These are phyloP conservation scores for Bruguiera hainesii DNA, from an alignment of 441 rosid species.

Conservation along the genomic window DNA sequence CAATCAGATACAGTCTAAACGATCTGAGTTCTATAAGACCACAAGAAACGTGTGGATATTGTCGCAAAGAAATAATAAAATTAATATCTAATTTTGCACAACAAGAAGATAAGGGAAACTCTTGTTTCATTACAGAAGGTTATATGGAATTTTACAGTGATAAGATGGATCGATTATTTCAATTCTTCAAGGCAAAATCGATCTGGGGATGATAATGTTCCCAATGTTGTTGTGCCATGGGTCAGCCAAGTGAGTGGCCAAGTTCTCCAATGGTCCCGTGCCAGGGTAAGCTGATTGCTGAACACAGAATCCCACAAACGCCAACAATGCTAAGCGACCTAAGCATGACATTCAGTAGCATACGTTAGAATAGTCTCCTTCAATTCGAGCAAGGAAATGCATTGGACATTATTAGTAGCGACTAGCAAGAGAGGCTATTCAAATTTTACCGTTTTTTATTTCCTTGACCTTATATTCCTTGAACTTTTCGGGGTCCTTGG, in stretches of 20 bases:
- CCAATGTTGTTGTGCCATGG: slow-evolving; percentile 99
- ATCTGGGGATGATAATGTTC: slow-evolving; percentile 60
- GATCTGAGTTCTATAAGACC: too few relatives aligned
- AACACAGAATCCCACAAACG: slow-evolving; percentile 89
- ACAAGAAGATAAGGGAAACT: slow-evolving; percentile 12
- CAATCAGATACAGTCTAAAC: too few relatives aligned
- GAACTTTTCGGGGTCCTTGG: slow-evolving; percentile 90
- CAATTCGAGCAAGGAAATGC: too few relatives aligned
- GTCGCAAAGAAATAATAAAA: background rate
- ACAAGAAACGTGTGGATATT: too few relatives aligned
- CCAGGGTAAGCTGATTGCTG: slow-evolving; percentile 98
- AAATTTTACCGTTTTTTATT: slow-evolving; percentile 54
- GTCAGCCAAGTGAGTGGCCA: slow-evolving; percentile 92
- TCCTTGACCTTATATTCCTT: slow-evolving; percentile 83
- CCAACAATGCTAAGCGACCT: slow-evolving; percentile 93
- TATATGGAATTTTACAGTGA: slow-evolving; percentile 31
- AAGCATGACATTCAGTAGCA: background rate
- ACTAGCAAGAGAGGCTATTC: background rate
- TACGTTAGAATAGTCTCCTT: background rate
- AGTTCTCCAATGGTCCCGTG: slow-evolving; percentile 95
- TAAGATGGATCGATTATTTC: background rate
- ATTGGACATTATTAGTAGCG: too few relatives aligned
- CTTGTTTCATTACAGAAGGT: slow-evolving; percentile 25
- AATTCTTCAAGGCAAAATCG: slow-evolving; percentile 25
- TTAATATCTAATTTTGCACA: slow-evolving; percentile 1